Percentiles rank a stretch among this genome's conserved stretches.
These are phyloP conservation scores for Salix exigua DNA, from an alignment of 345 rosid genomes.

Conservation along the genomic window DNA sequence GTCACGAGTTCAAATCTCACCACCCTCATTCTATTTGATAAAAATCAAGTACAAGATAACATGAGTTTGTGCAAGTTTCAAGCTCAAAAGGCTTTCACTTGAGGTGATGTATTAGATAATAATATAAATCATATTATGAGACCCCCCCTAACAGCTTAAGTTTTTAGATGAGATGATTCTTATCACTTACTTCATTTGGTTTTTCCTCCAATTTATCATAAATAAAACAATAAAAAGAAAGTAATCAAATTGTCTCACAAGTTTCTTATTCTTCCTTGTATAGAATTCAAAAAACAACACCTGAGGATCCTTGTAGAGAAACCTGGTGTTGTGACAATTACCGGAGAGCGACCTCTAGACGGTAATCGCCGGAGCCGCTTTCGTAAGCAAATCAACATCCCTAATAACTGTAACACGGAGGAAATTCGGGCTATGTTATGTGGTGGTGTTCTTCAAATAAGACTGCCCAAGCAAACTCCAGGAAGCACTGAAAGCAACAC, in stretches of 20 bases:
- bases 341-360: conserved; percentile 34
- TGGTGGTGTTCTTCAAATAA: conserved; percentile 33
- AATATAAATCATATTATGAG: too few relatives aligned
- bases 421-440: conserved; percentile 45
- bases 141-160: too few relatives aligned
- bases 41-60: too few relatives aligned
- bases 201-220: too few relatives aligned
- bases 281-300: conserved; percentile 50
- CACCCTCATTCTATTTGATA: too few relatives aligned
- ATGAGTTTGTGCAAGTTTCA: too few relatives aligned
- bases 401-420: conserved; percentile 23
- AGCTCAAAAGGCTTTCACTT: too few relatives aligned
- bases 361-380: conserved; percentile 35
- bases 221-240: not conserved
- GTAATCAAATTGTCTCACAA: not conserved
- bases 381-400: conserved; percentile 31
- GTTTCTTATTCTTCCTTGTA: not conserved
- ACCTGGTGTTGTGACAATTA: conserved; percentile 35
- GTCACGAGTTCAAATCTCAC: too few relatives aligned
- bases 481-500: not conserved
- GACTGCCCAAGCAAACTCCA: conserved; percentile 30
- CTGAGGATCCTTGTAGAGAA: conserved; percentile 37
- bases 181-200: not conserved
- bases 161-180: too few relatives aligned
- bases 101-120: too few relatives aligned